Evolutionary conservation across 2,329 filamentous ascomycete genomes (phyloP).

Genomic region (Fusarium graminum): DNA sequence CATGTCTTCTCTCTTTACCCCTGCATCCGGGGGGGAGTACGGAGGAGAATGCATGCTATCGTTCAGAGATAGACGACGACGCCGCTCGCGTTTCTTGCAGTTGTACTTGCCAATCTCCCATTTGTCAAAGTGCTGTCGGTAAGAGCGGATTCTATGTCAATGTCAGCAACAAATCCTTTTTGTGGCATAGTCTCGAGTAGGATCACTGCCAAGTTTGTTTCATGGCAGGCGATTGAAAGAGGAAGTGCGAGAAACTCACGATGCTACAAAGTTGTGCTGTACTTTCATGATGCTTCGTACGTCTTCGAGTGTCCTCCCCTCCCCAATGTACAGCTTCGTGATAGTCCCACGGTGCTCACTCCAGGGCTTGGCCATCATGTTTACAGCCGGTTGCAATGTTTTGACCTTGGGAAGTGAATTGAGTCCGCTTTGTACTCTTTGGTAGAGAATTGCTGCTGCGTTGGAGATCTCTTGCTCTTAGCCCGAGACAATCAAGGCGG

Average conservation of each 20-base stretch:
- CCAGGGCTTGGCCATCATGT: constrained; percentile 62
- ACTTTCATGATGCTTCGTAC: constrained; percentile 58
- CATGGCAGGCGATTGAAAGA: not conserved
- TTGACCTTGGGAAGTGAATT: not conserved
- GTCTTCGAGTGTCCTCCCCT: constrained; percentile 57
- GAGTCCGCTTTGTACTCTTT: not conserved
- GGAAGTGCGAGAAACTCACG: constrained; percentile 48
- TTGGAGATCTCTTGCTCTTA: constrained; percentile 23
- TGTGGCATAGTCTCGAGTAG: not conserved
- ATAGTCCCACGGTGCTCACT: constrained; percentile 54
- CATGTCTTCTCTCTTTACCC: constrained; percentile 3
- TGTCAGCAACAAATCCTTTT: constrained; percentile 13
- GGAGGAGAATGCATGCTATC: constrained; percentile 36
- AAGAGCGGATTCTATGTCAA: constrained; percentile 57
- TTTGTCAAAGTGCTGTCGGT: constrained; percentile 61
- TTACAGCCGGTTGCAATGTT: not conserved
- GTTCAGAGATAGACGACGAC: constrained; percentile 29
- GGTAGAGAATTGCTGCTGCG: constrained; percentile 9
- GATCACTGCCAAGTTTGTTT: not conserved
- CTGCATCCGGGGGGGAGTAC: constrained; percentile 22
- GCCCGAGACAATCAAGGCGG: constrained; percentile 42
- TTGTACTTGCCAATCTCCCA: constrained; percentile 65
- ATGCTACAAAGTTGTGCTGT: constrained; percentile 58
- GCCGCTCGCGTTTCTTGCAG: constrained; percentile 51
- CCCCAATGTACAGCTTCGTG: constrained; percentile 56